Percentiles rank a stretch among this genome's conserved stretches.
phyloP scores from a whole-genome alignment of 148 eudicot species.

The Gaultheria prostrata region DNA sequence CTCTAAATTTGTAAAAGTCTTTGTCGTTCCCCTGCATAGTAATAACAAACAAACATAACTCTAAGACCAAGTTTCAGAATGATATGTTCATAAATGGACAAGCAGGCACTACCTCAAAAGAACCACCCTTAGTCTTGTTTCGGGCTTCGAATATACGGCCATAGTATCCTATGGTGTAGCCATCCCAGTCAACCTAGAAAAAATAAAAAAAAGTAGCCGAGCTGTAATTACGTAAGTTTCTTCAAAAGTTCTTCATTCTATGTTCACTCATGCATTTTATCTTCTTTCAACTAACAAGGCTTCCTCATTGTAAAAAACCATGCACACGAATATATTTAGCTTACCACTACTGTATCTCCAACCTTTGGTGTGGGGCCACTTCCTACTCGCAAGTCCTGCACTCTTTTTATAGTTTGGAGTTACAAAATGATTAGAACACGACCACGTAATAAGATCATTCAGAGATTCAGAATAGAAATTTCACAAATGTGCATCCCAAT shows the following conservation, averaged over 20 bases:
- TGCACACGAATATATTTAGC: conserved; percentile 14
- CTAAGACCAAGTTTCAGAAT: neutral
- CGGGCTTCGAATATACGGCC: conserved; percentile 99
- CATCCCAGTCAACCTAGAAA: conserved; percentile 93
- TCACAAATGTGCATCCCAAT: conserved; percentile 12
- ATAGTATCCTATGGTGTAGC: conserved; percentile 96
- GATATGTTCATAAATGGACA: neutral
- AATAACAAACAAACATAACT: conserved; percentile 12
- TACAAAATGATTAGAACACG: conserved; percentile 18
- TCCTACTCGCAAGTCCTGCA: conserved; percentile 88
- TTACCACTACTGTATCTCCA: conserved; percentile 90
- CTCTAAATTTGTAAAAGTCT: conserved; percentile 77
- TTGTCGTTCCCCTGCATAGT: conserved; percentile 78
- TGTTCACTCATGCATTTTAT: neutral
- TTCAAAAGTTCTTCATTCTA: neutral
- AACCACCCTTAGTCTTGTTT: conserved; percentile 97
- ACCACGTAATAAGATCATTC: conserved; percentile 3
- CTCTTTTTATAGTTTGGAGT: conserved; percentile 24
- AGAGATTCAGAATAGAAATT: neutral
- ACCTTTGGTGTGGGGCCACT: conserved; percentile 67
- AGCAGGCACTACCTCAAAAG: conserved; percentile 69
- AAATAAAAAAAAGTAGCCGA: neutral
- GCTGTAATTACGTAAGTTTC: neutral
- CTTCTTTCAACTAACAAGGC: neutral
- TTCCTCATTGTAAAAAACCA: conserved; percentile 1